These are phyloP conservation scores for Cercophora newfieldiana DNA, from an alignment of 495 filamentous ascomycete genomes.

Conservation along the genomic window DNA sequence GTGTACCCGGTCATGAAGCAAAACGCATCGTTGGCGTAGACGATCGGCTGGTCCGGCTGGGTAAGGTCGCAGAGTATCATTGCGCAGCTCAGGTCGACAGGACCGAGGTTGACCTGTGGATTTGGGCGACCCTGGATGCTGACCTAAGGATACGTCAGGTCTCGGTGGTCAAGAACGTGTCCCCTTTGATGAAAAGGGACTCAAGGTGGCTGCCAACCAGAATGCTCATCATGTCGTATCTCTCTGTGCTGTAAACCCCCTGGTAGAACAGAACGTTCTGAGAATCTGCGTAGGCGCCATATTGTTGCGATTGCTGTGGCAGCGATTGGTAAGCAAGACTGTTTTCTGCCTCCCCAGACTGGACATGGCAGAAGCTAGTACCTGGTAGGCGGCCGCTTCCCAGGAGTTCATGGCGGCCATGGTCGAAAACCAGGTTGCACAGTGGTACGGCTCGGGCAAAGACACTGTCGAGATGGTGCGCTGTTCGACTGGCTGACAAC, in stretches of 20 bases:
- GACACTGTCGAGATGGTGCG: constrained; percentile 1
- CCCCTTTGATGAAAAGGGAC: background rate
- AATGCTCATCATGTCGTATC: constrained; percentile 50
- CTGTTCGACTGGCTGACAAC: background rate
- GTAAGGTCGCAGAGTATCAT: constrained; percentile 50
- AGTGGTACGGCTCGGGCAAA: background rate
- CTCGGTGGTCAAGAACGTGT: background rate
- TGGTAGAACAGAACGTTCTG: constrained; percentile 47
- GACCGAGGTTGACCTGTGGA: constrained; percentile 45
- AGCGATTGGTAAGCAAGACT: constrained; percentile 3
- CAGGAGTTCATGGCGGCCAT: constrained; percentile 27
- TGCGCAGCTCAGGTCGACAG: constrained; percentile 49
- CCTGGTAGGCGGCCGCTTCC: constrained; percentile 28
- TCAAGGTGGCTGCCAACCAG: constrained; percentile 36
- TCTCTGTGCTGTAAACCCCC: constrained; percentile 48
- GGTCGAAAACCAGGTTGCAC: background rate
- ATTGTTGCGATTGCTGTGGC: background rate
- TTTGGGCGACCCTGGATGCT: constrained; percentile 43
- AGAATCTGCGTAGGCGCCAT: constrained; percentile 1
- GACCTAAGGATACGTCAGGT: constrained; percentile 29
- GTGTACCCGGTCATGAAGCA: constrained; percentile 47
- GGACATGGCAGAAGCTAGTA: constrained; percentile 4
- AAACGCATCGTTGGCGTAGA: constrained; percentile 51
- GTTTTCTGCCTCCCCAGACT: background rate
- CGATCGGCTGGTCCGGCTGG: constrained; percentile 46